A percentile compares a stretch with the other conserved stretches of the same genome.
phyloP scores from a whole-genome alignment of 805 yeast genomes.

The Candida vartiovaarae region DNA sequence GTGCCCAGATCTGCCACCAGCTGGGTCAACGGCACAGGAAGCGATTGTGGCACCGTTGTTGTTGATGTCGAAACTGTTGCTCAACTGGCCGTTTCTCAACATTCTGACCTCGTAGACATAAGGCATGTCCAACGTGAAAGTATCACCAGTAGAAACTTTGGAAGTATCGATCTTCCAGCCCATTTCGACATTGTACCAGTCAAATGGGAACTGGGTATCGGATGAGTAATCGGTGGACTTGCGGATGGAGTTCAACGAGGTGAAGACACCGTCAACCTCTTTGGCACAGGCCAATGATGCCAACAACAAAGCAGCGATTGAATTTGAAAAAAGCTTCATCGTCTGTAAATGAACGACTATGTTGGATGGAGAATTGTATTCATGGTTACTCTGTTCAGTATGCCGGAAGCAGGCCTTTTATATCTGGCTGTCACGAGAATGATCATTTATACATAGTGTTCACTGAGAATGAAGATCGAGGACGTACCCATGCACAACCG shows the following conservation, averaged over 20 bases:
- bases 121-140: conserved; percentile 11
- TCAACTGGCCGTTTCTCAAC: background rate
- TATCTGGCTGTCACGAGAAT: too few relatives aligned
- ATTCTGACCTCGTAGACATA: conserved; percentile 11
- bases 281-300: conserved; percentile 1
- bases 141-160: conserved; percentile 10
- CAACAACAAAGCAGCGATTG: background rate
- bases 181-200: conserved; percentile 6
- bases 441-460: too few relatives aligned
- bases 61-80: conserved; percentile 5
- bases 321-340: too few relatives aligned
- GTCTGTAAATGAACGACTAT: too few relatives aligned
- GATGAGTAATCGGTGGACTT: background rate
- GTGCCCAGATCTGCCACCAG: conserved; percentile 4
- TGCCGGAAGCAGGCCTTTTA: too few relatives aligned
- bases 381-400: too few relatives aligned
- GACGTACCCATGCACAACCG: too few relatives aligned
- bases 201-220: conserved; percentile 2
- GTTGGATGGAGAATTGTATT: too few relatives aligned
- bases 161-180: conserved; percentile 6
- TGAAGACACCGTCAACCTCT: conserved; percentile 7
- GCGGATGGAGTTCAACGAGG: conserved; percentile 5
- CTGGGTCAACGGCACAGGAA: conserved; percentile 8
- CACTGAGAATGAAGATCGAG: too few relatives aligned
- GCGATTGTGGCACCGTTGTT: conserved; percentile 6